Base-by-base conservation (phyloP, 768 basidiomycete genomes). In the Russula ochroleuca region DNA sequence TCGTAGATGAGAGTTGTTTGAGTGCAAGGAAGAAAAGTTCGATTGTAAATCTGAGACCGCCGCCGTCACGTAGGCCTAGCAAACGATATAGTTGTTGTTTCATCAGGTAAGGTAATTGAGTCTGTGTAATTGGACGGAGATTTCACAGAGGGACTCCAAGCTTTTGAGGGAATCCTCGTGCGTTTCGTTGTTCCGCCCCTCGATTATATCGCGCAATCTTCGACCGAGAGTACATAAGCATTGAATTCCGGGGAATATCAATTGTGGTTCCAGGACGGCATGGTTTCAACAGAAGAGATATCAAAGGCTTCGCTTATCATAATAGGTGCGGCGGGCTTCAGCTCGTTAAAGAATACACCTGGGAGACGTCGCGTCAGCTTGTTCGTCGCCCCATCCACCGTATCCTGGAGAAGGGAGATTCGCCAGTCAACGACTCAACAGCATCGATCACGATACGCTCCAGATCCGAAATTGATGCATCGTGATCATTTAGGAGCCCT, bases 21-120 rank as follows among this genome's bases (percentile, higher is more conserved):
- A 52, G 23, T 9, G 50, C 11, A 31, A 58, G 56, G 48, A 63
- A 63, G 49, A 63, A 57, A 17, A 62, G 61, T 17, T 62, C 61
- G 3, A 57, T n/a, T 3, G 49, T 57, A 48, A 45, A 57, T 7
- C 62, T 56, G 11, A 63, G 50, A 21, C 62, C 50, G 2, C 47
- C 8, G 11, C 56, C 41, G 8, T 63, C 56, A 25, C 56, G 62
- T 37, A 63, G 11, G 37, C 58, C 62, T 37, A 35, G 62, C 19
- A 63, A 28, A 52, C 62, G 62, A 56, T 49, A 63, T 5, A 63
- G 9, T n/a, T 63, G 56, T 15, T 41, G 40, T 28, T 25, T 51
- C 62, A 63, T n/a, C n/a, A n/a, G n/a, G n/a, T 52, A 31, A 45
- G 23, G 41, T 45, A 15, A 5, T 35, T 58, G 40, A 33, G n/a